Evolutionary conservation across 2,329 filamentous ascomycete species (phyloP), one percentile per base, ranked within the genome.

Genomic region (Beauveria australis): DNA sequence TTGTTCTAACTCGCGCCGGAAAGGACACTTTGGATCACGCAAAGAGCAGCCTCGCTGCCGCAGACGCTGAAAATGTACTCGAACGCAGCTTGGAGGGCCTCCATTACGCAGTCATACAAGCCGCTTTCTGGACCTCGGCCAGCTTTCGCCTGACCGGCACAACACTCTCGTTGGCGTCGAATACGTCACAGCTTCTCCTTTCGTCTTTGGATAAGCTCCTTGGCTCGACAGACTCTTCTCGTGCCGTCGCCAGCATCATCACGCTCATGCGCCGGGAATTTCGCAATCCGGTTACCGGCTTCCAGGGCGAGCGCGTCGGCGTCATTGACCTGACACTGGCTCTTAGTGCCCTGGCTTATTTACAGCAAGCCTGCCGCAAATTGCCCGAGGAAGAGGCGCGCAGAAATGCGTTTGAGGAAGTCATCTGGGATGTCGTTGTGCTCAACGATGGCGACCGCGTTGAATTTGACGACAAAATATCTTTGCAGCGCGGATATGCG

Each of bases 361-460:
- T 88, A 24, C 86, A 88, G 67, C 76, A 78, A 58, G 79, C 78
- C 67, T 86, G 82, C 62, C 77, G 77, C 57, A 79, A 76, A 48
- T 73, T 78, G 37, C 75, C 79, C 7, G 78, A 81, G 22, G 77
- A 81, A 53, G 81, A 85, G 64, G 71, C 70, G 7, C 73, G 75
- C 26, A 74, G 76, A 1, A 72, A 78, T 8, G 74, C 74, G 12
- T 75, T 76, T 19, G 82, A 86, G 61, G 82, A 87, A 63, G 72
- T 83, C 2, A 75, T 89, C 9, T 88, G 86, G 85, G 86, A 89
- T 66, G 81, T 88, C 3, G 83, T 88, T 8, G 81, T 88, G 0
- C 73, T 87, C 18, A 79, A 82, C 62, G 78, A 85, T 66, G 82
- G 82, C 9, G 76, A 79, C 51, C 78, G 81, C 41, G 79, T 87